Evolutionary conservation across 2,329 filamentous ascomycete species (phyloP), one percentile per base, ranked within the genome.

Genomic region (Penicillium thymicola): DNA sequence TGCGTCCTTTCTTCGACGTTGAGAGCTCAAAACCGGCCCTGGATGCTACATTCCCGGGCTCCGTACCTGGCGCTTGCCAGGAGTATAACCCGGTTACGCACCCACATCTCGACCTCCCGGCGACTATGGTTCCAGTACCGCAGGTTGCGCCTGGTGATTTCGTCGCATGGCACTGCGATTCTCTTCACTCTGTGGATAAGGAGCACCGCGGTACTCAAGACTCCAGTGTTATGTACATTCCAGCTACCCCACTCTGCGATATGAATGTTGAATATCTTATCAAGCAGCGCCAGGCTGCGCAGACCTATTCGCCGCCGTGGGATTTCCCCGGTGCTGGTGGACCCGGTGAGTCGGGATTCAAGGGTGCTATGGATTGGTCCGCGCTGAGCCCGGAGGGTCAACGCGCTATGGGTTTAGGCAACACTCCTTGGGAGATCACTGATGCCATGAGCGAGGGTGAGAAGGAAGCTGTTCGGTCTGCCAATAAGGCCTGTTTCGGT

Each of bases 161-260:
- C 65, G 86, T 95, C 2, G 78, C 85, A 64, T 82, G 90, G 90
- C 90, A 95, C 70, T 93, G 89, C 70, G 89, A 92, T 58, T 70
- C 79, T 13, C 88, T 95, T 47, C 92, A 96, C 70, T 85, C 90
- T 0, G 92, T 97, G 0, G 92, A 97, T 75, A 87, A 85, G 62
- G 79, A 86, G 1, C 92, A 97, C 70, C 74, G 73, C 1, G 93
- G 92, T 1, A 79, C 75, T 2, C 73, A 78, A 0, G 92, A 97
- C 72, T 91, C 89, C 0, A 92, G 87, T 64, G 92, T 96, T 0
- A 68, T 97, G 58, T 97, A 97, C 67, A 96, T 97, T 54, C 92
- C 92, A 0, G 87, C 90, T 0, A 94, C 89, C 53, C 92, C 92
- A 0, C 80, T 91, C 30, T 96, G 91, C 0, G 83, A 87, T 51